Percentiles rank a stretch among this genome's conserved stretches.
These are phyloP conservation scores for Eucalyptus pauciflora DNA, from an alignment of 345 rosid species.

Conservation along the genomic window DNA sequence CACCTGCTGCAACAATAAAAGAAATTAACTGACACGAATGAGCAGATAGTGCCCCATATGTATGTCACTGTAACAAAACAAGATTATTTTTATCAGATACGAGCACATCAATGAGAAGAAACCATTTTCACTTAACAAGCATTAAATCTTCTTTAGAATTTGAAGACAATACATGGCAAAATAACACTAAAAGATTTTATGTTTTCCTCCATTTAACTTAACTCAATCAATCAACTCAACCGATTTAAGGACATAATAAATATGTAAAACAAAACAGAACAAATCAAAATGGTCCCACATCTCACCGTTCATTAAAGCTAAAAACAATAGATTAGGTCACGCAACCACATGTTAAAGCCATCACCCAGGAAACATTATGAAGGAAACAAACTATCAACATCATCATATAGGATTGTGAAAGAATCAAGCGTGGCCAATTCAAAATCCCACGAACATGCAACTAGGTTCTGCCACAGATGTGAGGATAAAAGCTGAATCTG, in stretches of 20 bases:
- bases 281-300: background rate
- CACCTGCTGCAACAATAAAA: conserved; percentile 19
- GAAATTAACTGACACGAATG: background rate
- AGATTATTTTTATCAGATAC: background rate
- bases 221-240: background rate
- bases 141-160: background rate
- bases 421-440: background rate
- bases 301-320: background rate
- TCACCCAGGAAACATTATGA: background rate
- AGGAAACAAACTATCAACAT: background rate
- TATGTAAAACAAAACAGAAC: background rate
- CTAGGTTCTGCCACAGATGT: background rate
- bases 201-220: background rate
- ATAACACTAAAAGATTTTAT: background rate
- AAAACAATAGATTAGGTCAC: background rate
- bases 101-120: background rate
- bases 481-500: background rate
- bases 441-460: background rate
- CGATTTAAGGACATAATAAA: background rate
- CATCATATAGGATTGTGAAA: background rate
- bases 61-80: background rate
- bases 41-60: background rate
- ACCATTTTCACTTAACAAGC: background rate
- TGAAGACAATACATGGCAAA: background rate
- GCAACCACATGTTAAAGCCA: background rate